A percentile compares a stretch with the other conserved stretches of the same genome.
Conservation (phyloP, 2,329 filamentous ascomycete species). For the Xylaria sp. region DNA sequence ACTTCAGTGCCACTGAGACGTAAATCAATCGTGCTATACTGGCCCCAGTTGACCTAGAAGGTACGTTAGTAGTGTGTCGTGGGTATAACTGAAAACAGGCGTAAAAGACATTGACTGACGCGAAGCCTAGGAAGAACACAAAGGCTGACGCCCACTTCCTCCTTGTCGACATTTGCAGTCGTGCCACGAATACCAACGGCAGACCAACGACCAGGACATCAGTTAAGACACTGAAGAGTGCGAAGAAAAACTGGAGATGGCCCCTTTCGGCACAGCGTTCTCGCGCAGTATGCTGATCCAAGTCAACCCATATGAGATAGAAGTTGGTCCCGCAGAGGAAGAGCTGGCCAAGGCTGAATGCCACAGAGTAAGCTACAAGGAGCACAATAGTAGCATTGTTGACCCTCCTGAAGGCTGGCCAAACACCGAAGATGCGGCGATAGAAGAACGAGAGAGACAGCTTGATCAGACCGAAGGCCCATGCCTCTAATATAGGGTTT, state of each 20-base stretch:
- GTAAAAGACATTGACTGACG: background rate
- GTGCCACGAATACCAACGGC: conserved; percentile 26
- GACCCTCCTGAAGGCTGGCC: conserved; percentile 16
- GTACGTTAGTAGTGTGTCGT: background rate
- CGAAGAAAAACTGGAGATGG: conserved; percentile 23
- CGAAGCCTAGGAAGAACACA: conserved; percentile 28
- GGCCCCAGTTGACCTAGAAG: conserved; percentile 26
- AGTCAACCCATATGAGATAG: conserved; percentile 32
- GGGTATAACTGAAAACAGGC: background rate
- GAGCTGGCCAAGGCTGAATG: conserved; percentile 17
- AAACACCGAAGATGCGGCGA: conserved; percentile 31
- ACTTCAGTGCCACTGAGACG: conserved; percentile 16
- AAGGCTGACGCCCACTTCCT: conserved; percentile 26
- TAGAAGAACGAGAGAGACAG: conserved; percentile 33
- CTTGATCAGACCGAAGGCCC: conserved; percentile 33
- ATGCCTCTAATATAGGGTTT: conserved; percentile 25
- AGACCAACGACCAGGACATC: conserved; percentile 29
- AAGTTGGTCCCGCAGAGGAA: conserved; percentile 32
- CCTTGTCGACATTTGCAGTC: conserved; percentile 22
- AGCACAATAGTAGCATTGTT: conserved; percentile 23
- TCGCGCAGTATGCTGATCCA: conserved; percentile 24
- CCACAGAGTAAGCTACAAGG: conserved; percentile 14
- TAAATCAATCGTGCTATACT: conserved; percentile 27
- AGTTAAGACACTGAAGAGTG: conserved; percentile 28
- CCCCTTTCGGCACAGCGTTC: conserved; percentile 28